Base-by-base conservation (phyloP, 2,329 filamentous ascomycete genomes). In the Torrubiella hemipterigena region DNA sequence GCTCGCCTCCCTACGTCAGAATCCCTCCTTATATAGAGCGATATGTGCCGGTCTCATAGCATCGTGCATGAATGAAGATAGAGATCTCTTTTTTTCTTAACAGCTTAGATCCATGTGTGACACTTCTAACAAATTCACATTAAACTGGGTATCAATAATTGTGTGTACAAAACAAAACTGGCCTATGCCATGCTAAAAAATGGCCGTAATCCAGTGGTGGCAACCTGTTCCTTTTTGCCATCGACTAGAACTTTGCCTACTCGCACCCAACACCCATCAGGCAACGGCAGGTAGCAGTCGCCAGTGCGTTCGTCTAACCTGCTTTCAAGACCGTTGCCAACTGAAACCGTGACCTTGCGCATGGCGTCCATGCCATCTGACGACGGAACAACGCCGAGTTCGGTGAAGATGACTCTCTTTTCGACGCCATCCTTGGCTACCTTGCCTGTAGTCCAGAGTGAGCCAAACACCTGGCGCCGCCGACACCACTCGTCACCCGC, bases 391-490 rank as follows among this genome's bases (percentile, higher is more conserved):
- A 40, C 38, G 32, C 49, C 47, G 0, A 52, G 40, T 10, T 55
- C 49, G 16, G 54, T 47, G 5, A 69, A 38, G 24, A 68, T 56
- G 8, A 64, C 39, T 15, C 63, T 52, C 39, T 51, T 56, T 7
- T 14, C 26, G 1, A 45, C 46, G 15, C 39, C 48, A 15, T 32
- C 15, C 8, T 30, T 29, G 20, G 34, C 33, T 14, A 34, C 28
- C 22, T 35, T 37, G 2, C 52, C 46, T 27, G 43, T 45, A 32
- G 60, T 78, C 82, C 83, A 93, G 6, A 83, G 51, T 5, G 72
- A 59, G 0, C 76, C 77, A 11, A 89, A 57, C 1, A 78, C 75
- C 7, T 67, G 63, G 30, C 70, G 58, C 5, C 70, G 64, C 5
- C 67, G 61, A 6, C 58, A 48, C 12, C 87, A 65, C 2, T 72